A percentile compares a stretch with the other conserved stretches of the same genome.
Evolutionary conservation across 2,329 filamentous ascomycete genomes (phyloP).

Genomic region (Neofusicoccum cordaticola): DNA sequence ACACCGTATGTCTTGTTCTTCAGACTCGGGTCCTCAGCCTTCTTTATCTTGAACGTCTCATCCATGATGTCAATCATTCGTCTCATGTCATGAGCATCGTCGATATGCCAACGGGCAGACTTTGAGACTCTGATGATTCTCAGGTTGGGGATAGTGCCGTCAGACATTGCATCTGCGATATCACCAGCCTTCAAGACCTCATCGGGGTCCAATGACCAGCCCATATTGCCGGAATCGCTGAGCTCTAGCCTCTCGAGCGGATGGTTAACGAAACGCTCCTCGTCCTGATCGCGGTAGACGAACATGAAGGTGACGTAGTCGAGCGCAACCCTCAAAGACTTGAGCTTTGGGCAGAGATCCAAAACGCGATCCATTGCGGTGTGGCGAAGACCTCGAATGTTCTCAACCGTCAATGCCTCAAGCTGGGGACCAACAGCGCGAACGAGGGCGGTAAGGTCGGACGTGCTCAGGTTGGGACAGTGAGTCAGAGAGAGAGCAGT

Average conservation of each 20-base stretch:
- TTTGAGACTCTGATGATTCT: constrained; percentile 7
- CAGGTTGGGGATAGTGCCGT: constrained; percentile 19
- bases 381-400: constrained; percentile 40
- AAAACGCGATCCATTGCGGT: constrained; percentile 42
- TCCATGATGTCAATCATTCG: not conserved
- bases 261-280: constrained; percentile 24
- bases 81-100: not conserved
- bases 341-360: constrained; percentile 39
- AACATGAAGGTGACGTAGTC: constrained; percentile 43
- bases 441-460: constrained; percentile 36
- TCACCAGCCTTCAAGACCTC: constrained; percentile 42
- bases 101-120: constrained; percentile 4
- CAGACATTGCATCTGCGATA: constrained; percentile 40
- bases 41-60: not conserved
- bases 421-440: constrained; percentile 31
- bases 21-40: not conserved
- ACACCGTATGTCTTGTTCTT: not conserved
- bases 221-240: constrained; percentile 35
- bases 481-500: constrained; percentile 38
- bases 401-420: constrained; percentile 37
- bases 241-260: constrained; percentile 40
- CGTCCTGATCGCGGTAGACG: constrained; percentile 25
- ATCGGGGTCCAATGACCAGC: constrained; percentile 20
- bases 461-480: constrained; percentile 39
- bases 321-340: constrained; percentile 41